Conservation (phyloP, 331 rosid species). For the Malus hybrid region DNA sequence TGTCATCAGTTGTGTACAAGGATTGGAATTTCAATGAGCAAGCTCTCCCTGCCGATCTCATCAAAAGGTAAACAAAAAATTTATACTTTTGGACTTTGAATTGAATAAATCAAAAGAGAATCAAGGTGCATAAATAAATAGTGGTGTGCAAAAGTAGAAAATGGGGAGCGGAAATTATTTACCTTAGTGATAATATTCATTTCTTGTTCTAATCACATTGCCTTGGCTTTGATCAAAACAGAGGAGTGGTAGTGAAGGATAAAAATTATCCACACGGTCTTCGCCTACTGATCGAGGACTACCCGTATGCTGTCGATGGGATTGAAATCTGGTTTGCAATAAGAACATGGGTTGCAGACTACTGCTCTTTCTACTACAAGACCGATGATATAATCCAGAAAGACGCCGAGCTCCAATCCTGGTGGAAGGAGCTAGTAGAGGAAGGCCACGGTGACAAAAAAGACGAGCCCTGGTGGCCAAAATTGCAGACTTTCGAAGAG, state of each 20-base stretch:
- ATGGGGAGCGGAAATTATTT: neutral
- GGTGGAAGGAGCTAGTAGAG: conserved; percentile 86
- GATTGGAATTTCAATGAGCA: conserved; percentile 67
- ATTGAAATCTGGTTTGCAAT: conserved; percentile 83
- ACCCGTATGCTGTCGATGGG: conserved; percentile 88
- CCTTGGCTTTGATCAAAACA: conserved; percentile 18
- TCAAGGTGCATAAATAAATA: neutral
- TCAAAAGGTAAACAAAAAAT: conserved; percentile 47
- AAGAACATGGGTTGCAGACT: conserved; percentile 67
- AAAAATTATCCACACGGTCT: conserved; percentile 45
- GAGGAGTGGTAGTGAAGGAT: conserved; percentile 78
- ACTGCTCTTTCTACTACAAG: conserved; percentile 60
- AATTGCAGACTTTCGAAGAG: conserved; percentile 51
- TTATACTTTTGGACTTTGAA: neutral
- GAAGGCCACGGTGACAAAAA: conserved; percentile 83
- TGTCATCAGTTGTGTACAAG: conserved; percentile 59
- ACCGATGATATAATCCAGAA: conserved; percentile 34
- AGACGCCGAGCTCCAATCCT: conserved; percentile 64
- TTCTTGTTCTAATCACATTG: neutral
- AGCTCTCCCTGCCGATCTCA: conserved; percentile 71
- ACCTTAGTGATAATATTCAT: neutral
- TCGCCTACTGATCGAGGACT: conserved; percentile 59
- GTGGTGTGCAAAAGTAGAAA: neutral
- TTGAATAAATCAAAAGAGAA: neutral
- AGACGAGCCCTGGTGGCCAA: conserved; percentile 86